A percentile compares a stretch with the other conserved stretches of the same genome.
Evolutionary conservation across 345 rosid genomes (phyloP).

Genomic region (Salix purpurea): DNA sequence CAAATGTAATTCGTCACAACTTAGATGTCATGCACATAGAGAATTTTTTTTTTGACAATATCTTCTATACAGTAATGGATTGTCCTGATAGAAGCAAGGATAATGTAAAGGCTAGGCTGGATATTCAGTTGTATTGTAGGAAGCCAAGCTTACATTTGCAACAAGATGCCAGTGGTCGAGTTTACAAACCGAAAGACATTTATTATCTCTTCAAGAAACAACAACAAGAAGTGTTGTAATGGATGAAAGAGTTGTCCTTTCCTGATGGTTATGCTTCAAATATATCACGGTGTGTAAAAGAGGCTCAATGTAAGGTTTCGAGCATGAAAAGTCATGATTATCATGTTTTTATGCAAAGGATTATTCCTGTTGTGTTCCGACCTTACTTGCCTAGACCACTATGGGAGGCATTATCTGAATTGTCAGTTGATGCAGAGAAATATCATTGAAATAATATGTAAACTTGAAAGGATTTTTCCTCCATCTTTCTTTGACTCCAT

Average conservation of each 20-base stretch:
- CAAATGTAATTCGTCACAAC: neutral
- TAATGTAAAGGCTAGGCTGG: neutral
- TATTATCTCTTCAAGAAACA: neutral
- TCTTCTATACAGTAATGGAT: neutral
- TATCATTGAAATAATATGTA: neutral
- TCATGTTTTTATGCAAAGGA: neutral
- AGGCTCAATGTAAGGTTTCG: neutral
- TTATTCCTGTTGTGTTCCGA: neutral
- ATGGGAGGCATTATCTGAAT: neutral
- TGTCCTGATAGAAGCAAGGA: neutral
- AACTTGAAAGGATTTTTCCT: neutral
- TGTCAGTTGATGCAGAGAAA: neutral
- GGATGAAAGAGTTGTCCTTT: neutral
- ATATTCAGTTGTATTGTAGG: neutral
- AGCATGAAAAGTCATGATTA: neutral
- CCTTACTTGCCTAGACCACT: neutral
- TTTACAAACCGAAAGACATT: neutral
- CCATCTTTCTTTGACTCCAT: neutral
- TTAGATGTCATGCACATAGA: constrained; percentile 1
- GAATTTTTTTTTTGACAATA: neutral
- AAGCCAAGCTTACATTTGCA: neutral
- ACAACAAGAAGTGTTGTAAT: neutral
- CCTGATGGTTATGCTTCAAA: constrained; percentile 3
- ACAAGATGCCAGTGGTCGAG: neutral
- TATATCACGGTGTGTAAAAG: neutral